A percentile compares a stretch with the other conserved stretches of the same genome.
Evolutionary conservation across 2,329 filamentous ascomycete species (phyloP).

Genomic region (Colletotrichum horii): DNA sequence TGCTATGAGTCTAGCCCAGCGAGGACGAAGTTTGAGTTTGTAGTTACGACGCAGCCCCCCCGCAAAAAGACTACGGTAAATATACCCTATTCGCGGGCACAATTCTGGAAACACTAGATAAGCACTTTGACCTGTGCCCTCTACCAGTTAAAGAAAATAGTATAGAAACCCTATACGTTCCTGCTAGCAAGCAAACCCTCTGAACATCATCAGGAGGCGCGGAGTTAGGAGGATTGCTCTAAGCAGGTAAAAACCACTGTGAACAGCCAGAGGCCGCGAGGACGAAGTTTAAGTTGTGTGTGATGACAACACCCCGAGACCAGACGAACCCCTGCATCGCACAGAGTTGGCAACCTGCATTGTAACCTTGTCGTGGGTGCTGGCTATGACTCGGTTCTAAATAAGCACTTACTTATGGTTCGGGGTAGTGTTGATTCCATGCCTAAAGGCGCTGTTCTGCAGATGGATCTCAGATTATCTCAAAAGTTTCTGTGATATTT

Average conservation of each 20-base stretch:
- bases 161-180: too few relatives aligned
- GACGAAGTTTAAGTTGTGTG: not conserved
- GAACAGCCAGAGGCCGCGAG: too few relatives aligned
- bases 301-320: not conserved
- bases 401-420: not conserved
- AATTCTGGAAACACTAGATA: too few relatives aligned
- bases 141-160: too few relatives aligned
- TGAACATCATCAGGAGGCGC: too few relatives aligned
- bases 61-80: too few relatives aligned
- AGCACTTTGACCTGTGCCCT: too few relatives aligned
- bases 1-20: not conserved
- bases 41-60: too few relatives aligned
- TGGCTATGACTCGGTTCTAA: not conserved
- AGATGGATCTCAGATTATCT: not conserved
- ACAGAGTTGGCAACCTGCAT: not conserved
- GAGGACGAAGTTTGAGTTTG: not conserved
- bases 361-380: not conserved
- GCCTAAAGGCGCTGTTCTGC: not conserved
- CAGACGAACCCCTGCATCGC: not conserved
- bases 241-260: too few relatives aligned
- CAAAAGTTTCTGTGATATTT: not conserved
- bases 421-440: rapidly evolving
- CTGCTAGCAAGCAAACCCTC: too few relatives aligned
- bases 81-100: too few relatives aligned
- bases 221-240: too few relatives aligned